Base-by-base conservation (phyloP, 1,284 basidiomycete species). In the Sanghuangporus sanghuang region DNA sequence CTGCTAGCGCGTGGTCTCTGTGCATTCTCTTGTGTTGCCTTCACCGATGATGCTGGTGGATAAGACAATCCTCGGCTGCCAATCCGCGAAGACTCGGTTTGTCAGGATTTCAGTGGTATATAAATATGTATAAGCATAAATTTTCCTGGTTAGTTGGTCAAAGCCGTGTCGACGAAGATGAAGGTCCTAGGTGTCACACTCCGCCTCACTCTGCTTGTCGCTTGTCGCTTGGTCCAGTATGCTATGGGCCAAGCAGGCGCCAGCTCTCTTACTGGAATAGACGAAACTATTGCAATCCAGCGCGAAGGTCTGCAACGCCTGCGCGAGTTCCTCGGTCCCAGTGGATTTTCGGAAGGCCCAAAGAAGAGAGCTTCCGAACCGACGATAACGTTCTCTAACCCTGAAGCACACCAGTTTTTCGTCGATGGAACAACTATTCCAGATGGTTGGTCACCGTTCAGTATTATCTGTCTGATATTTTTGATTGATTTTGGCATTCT, bases 231-330 rank as follows among this genome's bases (percentile, higher is more conserved):
- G 3, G 44, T n/a, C 16, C 44, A n/a, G 44, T 18, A 46, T 46
- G 44, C 21, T 46, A n/a, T 18, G 21, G 44, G 44, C 44, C 44
- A 46, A 49, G 40, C 63, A 14, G 63, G 63, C 35, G 63, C 56
- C 40, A 64, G 63, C 42, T 32, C 46, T 32, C 49, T 64, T 27
- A 49, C 59, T 21, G 59, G 78, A 39, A 75, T 83, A 71, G 77
- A 80, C 50, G 76, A 79, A 40, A 73, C 78, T 3, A 75, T 78
- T 69, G 73, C 74, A 18, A 79, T 83, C 38, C 82, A 84, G 69
- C 76, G 75, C 60, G 81, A 83, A 67, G 80, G 82, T 65, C 67
- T 81, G 9, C 73, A 76, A 56, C 74, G 78, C 23, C 67, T 83
- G 69, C 72, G 71, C 48, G 73, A 76, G 61, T 80, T 83, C 64